phyloP scores from a whole-genome alignment of 768 basidiomycete species.

The Leucocoprinus birnbaumii region DNA sequence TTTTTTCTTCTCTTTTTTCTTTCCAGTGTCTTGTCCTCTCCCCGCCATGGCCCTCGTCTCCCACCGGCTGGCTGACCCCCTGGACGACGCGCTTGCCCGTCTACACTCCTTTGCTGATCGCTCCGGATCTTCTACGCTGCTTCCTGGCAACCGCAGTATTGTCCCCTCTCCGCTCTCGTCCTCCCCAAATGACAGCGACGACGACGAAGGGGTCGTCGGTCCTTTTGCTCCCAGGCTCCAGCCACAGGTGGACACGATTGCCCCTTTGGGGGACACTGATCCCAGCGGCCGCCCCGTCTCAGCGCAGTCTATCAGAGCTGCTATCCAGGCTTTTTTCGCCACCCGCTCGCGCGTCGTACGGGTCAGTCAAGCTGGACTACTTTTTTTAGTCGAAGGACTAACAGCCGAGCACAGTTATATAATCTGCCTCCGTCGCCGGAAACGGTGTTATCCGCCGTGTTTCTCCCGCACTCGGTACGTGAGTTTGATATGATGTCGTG shows the following conservation, averaged over 20 bases:
- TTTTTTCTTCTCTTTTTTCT: conserved; percentile 5
- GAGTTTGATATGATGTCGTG: conserved; percentile 17
- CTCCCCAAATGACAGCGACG: conserved; percentile 2
- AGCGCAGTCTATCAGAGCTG: conserved; percentile 13
- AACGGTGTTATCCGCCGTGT: conserved; percentile 33
- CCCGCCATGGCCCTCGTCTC: conserved; percentile 7
- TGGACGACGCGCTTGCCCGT: conserved; percentile 16
- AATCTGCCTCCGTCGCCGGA: conserved; percentile 36
- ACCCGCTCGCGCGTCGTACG: conserved; percentile 54
- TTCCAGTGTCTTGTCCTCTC: background rate
- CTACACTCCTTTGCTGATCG: conserved; percentile 17
- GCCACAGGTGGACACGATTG: conserved; percentile 12
- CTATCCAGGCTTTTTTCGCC: conserved; percentile 39
- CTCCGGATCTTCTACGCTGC: conserved; percentile 1
- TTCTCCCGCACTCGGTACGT: conserved; percentile 35
- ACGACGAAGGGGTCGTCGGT: conserved; percentile 16
- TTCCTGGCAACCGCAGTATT: background rate
- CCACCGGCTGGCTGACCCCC: conserved; percentile 10
- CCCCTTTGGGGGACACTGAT: conserved; percentile 20
- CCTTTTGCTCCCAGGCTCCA: conserved; percentile 26
- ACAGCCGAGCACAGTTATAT: conserved; percentile 26
- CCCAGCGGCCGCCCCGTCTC: conserved; percentile 13
- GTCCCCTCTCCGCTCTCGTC: conserved; percentile 7
- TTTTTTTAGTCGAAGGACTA: background rate
- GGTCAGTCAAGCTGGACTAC: conserved; percentile 30